Evolutionary conservation across 305 asterid species (phyloP).

Genomic region (Fraxinus greggii): DNA sequence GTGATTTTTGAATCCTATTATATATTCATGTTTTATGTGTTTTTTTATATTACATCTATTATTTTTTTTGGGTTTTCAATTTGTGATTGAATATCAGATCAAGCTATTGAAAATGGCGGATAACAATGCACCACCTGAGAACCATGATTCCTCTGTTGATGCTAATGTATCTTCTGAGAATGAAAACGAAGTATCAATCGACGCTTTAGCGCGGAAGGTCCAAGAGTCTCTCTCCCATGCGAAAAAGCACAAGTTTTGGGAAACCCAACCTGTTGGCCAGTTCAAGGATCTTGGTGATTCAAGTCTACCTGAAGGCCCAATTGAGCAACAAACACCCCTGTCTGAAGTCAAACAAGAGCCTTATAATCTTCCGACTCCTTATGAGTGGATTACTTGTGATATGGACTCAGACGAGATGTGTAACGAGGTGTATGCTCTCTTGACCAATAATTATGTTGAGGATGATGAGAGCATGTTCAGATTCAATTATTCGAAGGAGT

Average conservation of each 20-base stretch:
- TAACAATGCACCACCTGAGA: conserved; percentile 34
- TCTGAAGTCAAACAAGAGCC: conserved; percentile 74
- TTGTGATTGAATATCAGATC: conserved; percentile 17
- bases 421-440: conserved; percentile 53
- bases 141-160: conserved; percentile 28
- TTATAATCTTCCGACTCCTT: conserved; percentile 61
- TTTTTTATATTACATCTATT: neutral
- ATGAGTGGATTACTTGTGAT: conserved; percentile 72
- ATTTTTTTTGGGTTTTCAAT: conserved; percentile 16
- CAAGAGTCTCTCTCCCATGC: conserved; percentile 59
- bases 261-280: conserved; percentile 74
- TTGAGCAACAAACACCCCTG: conserved; percentile 51
- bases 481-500: conserved; percentile 70
- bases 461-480: conserved; percentile 73
- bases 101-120: conserved; percentile 39
- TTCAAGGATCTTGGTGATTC: conserved; percentile 69
- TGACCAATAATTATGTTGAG: conserved; percentile 61
- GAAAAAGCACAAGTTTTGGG: conserved; percentile 69
- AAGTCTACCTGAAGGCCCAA: conserved; percentile 67
- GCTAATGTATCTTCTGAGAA: conserved; percentile 30
- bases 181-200: conserved; percentile 41
- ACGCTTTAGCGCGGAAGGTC: conserved; percentile 46
- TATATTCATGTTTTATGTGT: neutral
- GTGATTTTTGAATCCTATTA: neutral
- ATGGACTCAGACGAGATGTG: conserved; percentile 58